These are phyloP conservation scores for Tetragonia tetragonoides DNA, from an alignment of 148 eudicot genomes.

Conservation along the genomic window DNA sequence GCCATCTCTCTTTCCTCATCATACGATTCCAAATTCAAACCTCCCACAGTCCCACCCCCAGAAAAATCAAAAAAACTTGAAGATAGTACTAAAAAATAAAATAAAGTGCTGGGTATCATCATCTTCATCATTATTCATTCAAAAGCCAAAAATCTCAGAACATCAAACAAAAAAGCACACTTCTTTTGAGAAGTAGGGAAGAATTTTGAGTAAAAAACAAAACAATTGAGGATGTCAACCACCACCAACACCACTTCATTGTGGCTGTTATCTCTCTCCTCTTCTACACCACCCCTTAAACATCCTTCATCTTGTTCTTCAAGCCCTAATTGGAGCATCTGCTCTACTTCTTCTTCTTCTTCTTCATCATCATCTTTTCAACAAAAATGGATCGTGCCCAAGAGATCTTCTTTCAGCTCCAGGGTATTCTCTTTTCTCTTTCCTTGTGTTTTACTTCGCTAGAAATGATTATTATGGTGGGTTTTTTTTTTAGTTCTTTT, in stretches of 20 bases:
- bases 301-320: constrained; percentile 22
- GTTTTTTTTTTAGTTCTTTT: neutral
- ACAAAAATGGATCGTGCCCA: constrained; percentile 28
- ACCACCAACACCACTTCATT: constrained; percentile 28
- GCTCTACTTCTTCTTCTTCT: constrained; percentile 27
- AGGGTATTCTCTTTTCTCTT: constrained; percentile 26
- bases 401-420: constrained; percentile 24
- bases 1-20: constrained; percentile 15
- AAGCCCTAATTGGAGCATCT: constrained; percentile 8
- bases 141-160: constrained; percentile 9
- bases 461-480: neutral
- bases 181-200: neutral
- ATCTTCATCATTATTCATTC: neutral
- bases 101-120: neutral
- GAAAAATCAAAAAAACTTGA: too few species aligned
- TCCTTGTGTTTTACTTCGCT: neutral
- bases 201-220: neutral
- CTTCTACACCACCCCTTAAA: constrained; percentile 20
- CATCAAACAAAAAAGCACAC: constrained; percentile 9
- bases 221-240: constrained; percentile 25
- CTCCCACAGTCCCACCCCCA: neutral
- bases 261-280: constrained; percentile 31
- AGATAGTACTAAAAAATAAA: neutral
- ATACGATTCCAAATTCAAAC: neutral
- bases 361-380: constrained; percentile 16